Conservation (phyloP, 352 stramenopile species). For the Globisporangium solare region DNA sequence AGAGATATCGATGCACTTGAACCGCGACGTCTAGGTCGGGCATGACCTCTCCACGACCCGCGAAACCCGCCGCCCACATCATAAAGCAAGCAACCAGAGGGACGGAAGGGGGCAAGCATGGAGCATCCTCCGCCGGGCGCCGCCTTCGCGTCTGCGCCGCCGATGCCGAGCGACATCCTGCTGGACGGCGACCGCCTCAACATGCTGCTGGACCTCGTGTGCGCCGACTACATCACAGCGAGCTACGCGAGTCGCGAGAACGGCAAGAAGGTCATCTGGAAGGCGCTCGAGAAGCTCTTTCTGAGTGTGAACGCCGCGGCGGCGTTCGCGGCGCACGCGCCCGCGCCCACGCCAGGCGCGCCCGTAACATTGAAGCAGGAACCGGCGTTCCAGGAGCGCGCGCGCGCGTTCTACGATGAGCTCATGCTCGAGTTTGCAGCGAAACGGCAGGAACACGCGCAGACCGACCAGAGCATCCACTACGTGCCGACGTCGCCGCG, state of each 20-base stretch:
- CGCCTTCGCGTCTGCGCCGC: not conserved
- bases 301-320: slow-evolving; percentile 55
- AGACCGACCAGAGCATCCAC: slow-evolving; percentile 1
- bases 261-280: slow-evolving; percentile 68
- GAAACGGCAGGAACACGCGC: slow-evolving; percentile 16
- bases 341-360: slow-evolving; percentile 1
- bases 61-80: too few relatives aligned
- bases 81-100: too few relatives aligned
- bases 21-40: too few relatives aligned
- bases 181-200: slow-evolving; percentile 75
- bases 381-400: slow-evolving; percentile 41
- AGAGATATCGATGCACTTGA: too few relatives aligned
- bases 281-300: slow-evolving; percentile 78
- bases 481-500: slow-evolving; percentile 14
- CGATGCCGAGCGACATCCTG: slow-evolving; percentile 41
- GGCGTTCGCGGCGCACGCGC: slow-evolving; percentile 13
- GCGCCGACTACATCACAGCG: slow-evolving; percentile 82
- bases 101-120: too few relatives aligned
- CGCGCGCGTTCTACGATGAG: slow-evolving; percentile 54
- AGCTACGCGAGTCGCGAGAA: slow-evolving; percentile 84
- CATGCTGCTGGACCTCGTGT: slow-evolving; percentile 84
- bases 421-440: slow-evolving; percentile 43
- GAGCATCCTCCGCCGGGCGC: too few relatives aligned
- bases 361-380: slow-evolving; percentile 21
- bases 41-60: too few relatives aligned